Conservation (phyloP, 2,329 filamentous ascomycete species). For the Phoma sp. region DNA sequence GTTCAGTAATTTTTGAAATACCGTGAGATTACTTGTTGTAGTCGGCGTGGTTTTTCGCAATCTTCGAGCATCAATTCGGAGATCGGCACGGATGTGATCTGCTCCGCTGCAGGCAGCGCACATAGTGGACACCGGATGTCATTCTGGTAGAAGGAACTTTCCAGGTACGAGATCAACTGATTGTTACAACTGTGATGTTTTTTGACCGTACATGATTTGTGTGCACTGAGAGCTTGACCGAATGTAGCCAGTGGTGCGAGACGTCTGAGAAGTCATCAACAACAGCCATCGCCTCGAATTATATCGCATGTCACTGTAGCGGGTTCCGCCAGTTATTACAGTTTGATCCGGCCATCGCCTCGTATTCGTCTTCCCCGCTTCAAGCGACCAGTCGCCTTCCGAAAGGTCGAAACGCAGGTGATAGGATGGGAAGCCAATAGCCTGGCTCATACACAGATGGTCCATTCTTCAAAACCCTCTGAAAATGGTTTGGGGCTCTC, state of each 20-base stretch:
- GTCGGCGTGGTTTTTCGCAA: background rate
- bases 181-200: too few species aligned
- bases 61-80: background rate
- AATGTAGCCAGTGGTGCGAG: background rate
- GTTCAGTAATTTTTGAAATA: background rate
- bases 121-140: too few species aligned
- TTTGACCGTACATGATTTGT: background rate
- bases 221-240: background rate
- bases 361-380: background rate
- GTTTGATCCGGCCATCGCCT: background rate
- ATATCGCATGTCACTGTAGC: background rate
- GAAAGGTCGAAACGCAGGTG: background rate
- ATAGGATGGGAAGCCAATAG: background rate
- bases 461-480: background rate
- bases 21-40: background rate
- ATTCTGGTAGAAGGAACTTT: background rate
- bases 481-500: background rate
- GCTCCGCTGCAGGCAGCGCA: background rate
- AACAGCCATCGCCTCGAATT: background rate
- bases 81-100: conserved; percentile 1
- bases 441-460: background rate
- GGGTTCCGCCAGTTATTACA: background rate
- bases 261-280: background rate
- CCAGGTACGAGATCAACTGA: too few species aligned
- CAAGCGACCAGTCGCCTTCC: background rate